Evolutionary conservation across 83 land plant genomes (phyloP), one percentile per base, ranked within the genome.

Genomic region (Isoetes engelmannii): DNA sequence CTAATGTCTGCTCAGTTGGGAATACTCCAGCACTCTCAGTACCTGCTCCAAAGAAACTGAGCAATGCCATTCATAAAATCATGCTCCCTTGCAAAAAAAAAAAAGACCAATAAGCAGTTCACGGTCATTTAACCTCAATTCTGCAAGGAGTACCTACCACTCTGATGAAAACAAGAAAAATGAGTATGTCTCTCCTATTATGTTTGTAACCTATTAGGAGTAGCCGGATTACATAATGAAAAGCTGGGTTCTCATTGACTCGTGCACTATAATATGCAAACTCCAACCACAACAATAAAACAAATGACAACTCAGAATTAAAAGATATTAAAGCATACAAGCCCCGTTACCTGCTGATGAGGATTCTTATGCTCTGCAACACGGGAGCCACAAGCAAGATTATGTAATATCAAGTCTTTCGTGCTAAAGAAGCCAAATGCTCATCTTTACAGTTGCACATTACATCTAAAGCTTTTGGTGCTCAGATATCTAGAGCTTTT

Each of bases 21-120:
- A 90, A 78, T 84, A 87, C 69, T 90, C 96, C 80, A 90, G 82
- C 71, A 87, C 92, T 60, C 89, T 79, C 59, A 87, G 69, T 18
- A 80, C 89, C 96, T 90, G 80, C 57, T 42, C 43, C 56, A 68
- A 37, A 59, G 70, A 20, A 51, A 10, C 69, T 51, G 1, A 51
- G 17, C 55, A 12, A 1, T 12, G 55, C 37, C 37, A 28, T 28
- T 28, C 37, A 28, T 17, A 51, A 51, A 51, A 51, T 51, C 55
- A 51, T 51, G 2, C 3, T 17, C 55, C 37, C 37, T 28, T 0
- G 2, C 55, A 12, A 51, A 51, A 51, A 12, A 51, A 51, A 51
- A 51, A 12, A 12, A 3, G 13, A 51, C 55, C 55, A 28, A 51
- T 51, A 51, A 12, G 55, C 55, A 51, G 55, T 17, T 51, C 55